Evolutionary conservation across 2,329 filamentous ascomycete species (phyloP), one percentile per base, ranked within the genome.

Genomic region (Akanthomyces muscarius): DNA sequence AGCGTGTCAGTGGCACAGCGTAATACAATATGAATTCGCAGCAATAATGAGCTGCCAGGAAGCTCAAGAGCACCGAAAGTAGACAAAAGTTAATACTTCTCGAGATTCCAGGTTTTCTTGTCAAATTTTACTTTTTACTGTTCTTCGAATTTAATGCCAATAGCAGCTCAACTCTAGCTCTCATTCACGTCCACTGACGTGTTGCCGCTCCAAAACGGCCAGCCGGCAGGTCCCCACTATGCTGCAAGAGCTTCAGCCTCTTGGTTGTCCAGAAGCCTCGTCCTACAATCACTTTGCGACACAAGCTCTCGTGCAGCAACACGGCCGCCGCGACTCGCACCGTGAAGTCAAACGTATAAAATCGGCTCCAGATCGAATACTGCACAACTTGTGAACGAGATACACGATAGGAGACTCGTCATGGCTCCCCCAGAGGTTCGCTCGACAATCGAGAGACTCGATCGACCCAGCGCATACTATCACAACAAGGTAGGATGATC

Each of bases 391-490:
- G 18, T 28, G 10, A 21, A 5, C 21, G 8, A 41, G n/a, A 28
- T 25, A 36, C 16, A 10, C n/a, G 21, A 45, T 28, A 23, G 30
- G 13, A 21, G n/a, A 2, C 30, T 13, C 33, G n/a, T 2, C 52
- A 62, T 62, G 60, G 51, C 59, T 52, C 52, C 60, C 21, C 60
- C 44, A 33, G 52, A 44, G 42, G 45, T 56, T 16, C 60, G 60
- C 51, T 56, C 60, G 21, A 98, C 95, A 7, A 90, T 98, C 66
- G 94, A 98, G 57, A 85, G 95, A 65, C 86, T 99, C 66, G 95
- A 99, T 77, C 90, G 89, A 77, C 94, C 95, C 21, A 98, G 94
- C 75, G 93, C 94, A 70, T 99, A 99, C 80, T 97, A 93, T 72
- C 84, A 87, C 66, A 88, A 84, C 78, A 90, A 90, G 80, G 94